Evolutionary conservation across 225 moss, liverwort and hornwort species (phyloP).

Genomic region (Neckera pumila): DNA sequence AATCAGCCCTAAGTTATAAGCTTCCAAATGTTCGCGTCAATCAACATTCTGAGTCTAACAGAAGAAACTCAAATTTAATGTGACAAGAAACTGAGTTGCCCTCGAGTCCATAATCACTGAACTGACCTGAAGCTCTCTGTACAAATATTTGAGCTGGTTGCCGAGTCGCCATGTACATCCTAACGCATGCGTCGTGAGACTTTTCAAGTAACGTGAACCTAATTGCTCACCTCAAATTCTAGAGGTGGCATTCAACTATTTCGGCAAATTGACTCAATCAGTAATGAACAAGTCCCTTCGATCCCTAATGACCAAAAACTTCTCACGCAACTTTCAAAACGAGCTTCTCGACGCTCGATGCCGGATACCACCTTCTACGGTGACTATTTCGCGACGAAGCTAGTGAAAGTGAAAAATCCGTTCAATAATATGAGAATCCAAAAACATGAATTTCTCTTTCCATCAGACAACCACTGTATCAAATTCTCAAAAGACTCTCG

Average conservation of each 20-base stretch:
- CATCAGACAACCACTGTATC: not conserved
- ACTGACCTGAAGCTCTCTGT: slow-evolving; percentile 32
- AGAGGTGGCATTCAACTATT: not conserved
- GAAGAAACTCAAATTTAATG: not conserved
- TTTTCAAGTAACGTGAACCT: not conserved
- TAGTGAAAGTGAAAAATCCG: not conserved
- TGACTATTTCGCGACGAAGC: not conserved
- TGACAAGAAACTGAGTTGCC: not conserved
- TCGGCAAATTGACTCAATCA: not conserved
- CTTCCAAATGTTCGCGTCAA: not conserved
- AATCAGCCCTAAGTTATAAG: not conserved
- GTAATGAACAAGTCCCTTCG: not conserved
- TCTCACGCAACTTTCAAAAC: not conserved
- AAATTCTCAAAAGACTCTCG: not conserved
- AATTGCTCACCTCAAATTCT: not conserved
- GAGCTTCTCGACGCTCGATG: not conserved
- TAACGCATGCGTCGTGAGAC: not conserved
- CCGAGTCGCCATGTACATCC: slow-evolving; percentile 20
- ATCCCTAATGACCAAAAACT: not conserved
- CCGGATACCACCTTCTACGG: not conserved
- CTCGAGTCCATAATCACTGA: not conserved
- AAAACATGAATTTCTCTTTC: not conserved
- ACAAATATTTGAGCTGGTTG: slow-evolving; percentile 33
- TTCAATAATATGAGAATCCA: not conserved
- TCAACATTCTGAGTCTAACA: not conserved